Evolutionary conservation across 306 rosid genomes (phyloP).

Genomic region (Malus fusca): DNA sequence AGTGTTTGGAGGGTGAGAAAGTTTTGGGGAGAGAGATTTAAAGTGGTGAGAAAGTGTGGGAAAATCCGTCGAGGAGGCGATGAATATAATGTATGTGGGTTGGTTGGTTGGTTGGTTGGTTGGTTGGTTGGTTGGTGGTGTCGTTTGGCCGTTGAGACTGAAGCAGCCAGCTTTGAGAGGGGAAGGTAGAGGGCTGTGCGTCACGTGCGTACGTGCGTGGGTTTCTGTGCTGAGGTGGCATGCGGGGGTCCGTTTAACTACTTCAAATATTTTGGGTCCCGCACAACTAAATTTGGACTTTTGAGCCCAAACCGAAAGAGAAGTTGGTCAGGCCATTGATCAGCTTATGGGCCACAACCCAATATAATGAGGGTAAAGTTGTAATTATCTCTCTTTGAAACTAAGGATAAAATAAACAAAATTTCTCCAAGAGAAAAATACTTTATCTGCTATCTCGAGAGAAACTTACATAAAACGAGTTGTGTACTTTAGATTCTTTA

Average conservation of each 20-base stretch:
- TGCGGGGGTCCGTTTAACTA: neutral
- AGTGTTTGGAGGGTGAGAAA: constrained; percentile 8
- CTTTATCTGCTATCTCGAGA: fast-evolving
- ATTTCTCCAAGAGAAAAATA: too few species aligned
- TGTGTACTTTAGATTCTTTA: too few species aligned
- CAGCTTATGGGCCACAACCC: neutral
- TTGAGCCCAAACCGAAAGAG: neutral
- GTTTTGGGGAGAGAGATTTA: neutral
- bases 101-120: neutral
- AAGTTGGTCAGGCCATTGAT: too few species aligned
- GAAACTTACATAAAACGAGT: neutral
- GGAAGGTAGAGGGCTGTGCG: neutral
- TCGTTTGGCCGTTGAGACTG: neutral
- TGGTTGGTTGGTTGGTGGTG: neutral
- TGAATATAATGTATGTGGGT: constrained; percentile 18
- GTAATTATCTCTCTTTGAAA: too few species aligned
- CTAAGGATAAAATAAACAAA: too few species aligned
- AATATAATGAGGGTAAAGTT: neutral
- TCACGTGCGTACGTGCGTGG: neutral
- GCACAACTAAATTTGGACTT: neutral
- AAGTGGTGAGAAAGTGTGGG: constrained; percentile 28
- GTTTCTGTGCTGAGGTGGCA: neutral
- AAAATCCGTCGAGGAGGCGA: constrained; percentile 69
- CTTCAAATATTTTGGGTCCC: neutral
- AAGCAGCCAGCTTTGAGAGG: neutral